phyloP scores from a whole-genome alignment of 1,284 basidiomycete genomes.

The Fistulinella cinereoalba region DNA sequence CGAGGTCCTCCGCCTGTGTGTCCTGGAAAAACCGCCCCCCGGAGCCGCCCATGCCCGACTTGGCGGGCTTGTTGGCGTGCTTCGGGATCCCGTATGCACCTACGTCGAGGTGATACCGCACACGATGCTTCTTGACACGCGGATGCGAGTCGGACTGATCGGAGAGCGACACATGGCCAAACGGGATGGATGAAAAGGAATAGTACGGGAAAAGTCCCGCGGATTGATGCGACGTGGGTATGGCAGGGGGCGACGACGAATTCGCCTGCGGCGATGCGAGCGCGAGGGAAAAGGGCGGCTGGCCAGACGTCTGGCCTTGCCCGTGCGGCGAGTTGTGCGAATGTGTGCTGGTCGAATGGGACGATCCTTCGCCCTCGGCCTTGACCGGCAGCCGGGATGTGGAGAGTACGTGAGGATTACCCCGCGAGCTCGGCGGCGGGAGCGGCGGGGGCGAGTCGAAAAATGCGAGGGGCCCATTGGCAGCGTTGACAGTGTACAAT shows the following conservation, averaged over 20 bases:
- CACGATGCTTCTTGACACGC: conserved; percentile 39
- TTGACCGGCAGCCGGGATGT: conserved; percentile 48
- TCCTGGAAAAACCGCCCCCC: conserved; percentile 23
- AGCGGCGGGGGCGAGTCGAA: conserved; percentile 45
- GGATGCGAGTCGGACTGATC: conserved; percentile 29
- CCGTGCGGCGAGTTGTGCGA: conserved; percentile 29
- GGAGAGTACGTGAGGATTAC: conserved; percentile 41
- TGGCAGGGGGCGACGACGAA: conserved; percentile 31
- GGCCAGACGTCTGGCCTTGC: conserved; percentile 32
- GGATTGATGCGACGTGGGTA: conserved; percentile 42
- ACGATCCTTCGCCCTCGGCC: conserved; percentile 44
- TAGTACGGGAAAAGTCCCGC: conserved; percentile 35
- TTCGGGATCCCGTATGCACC: conserved; percentile 72
- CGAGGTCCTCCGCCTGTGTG: conserved; percentile 33
- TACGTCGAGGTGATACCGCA: conserved; percentile 62
- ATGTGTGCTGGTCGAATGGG: conserved; percentile 27
- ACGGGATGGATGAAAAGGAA: conserved; percentile 30
- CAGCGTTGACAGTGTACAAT: conserved; percentile 38
- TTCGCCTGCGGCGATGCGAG: conserved; percentile 44
- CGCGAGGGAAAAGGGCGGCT: conserved; percentile 41
- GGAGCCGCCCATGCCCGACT: conserved; percentile 24
- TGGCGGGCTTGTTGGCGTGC: conserved; percentile 32
- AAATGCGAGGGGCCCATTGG: conserved; percentile 41
- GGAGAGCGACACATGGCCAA: conserved; percentile 27
- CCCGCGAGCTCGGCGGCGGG: conserved; percentile 39